These are phyloP conservation scores for Globisporangium recalcitrans DNA, from an alignment of 352 stramenopile species.

Conservation along the genomic window DNA sequence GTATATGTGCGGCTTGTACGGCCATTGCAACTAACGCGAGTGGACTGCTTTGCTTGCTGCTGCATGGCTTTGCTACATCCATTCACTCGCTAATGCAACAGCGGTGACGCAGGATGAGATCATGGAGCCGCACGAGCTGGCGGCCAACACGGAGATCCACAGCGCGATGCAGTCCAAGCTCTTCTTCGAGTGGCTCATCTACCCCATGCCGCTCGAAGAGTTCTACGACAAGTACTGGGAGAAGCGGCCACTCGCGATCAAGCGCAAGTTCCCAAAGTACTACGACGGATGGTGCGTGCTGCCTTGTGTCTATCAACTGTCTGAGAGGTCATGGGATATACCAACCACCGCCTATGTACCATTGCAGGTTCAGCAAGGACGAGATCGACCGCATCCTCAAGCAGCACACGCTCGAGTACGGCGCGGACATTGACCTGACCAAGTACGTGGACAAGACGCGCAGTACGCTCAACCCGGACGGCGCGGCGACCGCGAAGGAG, in stretches of 20 bases:
- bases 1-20: too few species aligned
- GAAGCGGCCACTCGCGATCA: slow-evolving; percentile 86
- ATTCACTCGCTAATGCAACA: too few species aligned
- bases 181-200: slow-evolving; percentile 85
- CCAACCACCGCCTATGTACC: background rate
- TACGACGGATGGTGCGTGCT: slow-evolving; percentile 68
- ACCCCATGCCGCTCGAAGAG: slow-evolving; percentile 73
- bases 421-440: slow-evolving; percentile 80
- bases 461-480: slow-evolving; percentile 56
- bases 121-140: slow-evolving; percentile 50
- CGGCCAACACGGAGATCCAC: slow-evolving; percentile 51
- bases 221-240: slow-evolving; percentile 94
- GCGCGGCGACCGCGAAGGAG: slow-evolving; percentile 47
- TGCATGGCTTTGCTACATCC: background rate
- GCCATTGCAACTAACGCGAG: too few species aligned
- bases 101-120: slow-evolving; percentile 42
- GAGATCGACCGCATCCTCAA: slow-evolving; percentile 74
- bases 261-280: slow-evolving; percentile 54
- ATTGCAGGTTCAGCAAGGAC: slow-evolving; percentile 49
- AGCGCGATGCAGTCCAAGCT: slow-evolving; percentile 63
- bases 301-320: background rate
- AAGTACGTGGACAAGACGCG: slow-evolving; percentile 85
- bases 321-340: background rate
- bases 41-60: too few species aligned
- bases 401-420: slow-evolving; percentile 75